Percentiles rank a stretch among this genome's conserved stretches.
Evolutionary conservation across 371 early-diverging fungal species (phyloP).

Genomic region (Mortierella sp.): DNA sequence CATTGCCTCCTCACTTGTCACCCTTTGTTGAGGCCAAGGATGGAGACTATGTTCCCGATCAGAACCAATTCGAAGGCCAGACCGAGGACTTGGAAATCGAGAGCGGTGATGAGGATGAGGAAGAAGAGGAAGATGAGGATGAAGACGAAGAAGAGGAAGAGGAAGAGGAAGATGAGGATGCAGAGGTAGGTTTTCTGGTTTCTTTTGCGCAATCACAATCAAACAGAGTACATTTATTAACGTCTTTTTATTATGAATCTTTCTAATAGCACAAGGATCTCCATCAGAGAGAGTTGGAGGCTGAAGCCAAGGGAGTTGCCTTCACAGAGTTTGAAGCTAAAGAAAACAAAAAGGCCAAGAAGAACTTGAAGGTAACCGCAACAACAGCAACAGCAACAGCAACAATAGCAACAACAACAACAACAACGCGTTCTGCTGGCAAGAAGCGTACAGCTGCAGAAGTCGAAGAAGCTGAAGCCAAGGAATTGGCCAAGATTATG

Average conservation of each 20-base stretch:
- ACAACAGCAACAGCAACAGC: conserved; percentile 13
- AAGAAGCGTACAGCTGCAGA: conserved; percentile 74
- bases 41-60: conserved; percentile 88
- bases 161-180: conserved; percentile 53
- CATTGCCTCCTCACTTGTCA: conserved; percentile 93
- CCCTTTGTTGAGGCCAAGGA: conserved; percentile 92
- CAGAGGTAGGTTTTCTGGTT: conserved; percentile 38
- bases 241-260: neutral
- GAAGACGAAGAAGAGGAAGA: conserved; percentile 60
- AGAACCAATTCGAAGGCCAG: conserved; percentile 61
- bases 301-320: conserved; percentile 82
- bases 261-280: conserved; percentile 58
- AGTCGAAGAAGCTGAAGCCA: conserved; percentile 84
- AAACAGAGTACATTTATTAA: neutral
- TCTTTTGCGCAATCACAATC: neutral
- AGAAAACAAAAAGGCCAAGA: conserved; percentile 62
- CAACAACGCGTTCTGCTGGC: conserved; percentile 31
- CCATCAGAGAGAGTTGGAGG: conserved; percentile 76
- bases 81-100: conserved; percentile 58
- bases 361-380: conserved; percentile 47
- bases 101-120: conserved; percentile 59
- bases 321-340: conserved; percentile 77
- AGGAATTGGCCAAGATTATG: conserved; percentile 92
- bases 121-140: conserved; percentile 45
- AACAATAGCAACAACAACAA: conserved; percentile 23